Evolutionary conservation across 306 rosid species (phyloP), one percentile per base, ranked within the genome.

Genomic region (Citrullus amarus): DNA sequence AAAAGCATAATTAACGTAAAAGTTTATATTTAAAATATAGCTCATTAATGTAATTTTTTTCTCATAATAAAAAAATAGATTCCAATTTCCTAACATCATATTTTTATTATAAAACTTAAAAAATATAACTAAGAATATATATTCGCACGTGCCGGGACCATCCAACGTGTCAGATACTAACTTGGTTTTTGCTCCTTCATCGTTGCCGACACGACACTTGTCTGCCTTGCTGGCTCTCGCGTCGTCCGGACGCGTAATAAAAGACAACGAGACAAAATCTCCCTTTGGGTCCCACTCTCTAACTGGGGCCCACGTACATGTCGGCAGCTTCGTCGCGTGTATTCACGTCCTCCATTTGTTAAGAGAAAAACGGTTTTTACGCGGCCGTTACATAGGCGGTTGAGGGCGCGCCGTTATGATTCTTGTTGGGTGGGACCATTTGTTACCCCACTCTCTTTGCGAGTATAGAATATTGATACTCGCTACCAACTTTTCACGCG

Each of bases 181-280:
- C 13, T 72, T 71, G n/a, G 7, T 13, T 25, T 69, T n/a, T 5
- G 20, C 8, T 50, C 2, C 2, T 8, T 6, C 28, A 34, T 30
- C 44, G 25, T 72, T 72, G 56, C 60, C 60, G 60, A 72, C 77
- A 72, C 60, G 77, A 50, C 77, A 72, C 60, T 15, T 3, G 60
- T 72, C 44, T 30, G 60, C 77, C 43, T 28, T 1, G 60, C 39
- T 70, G 76, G 76, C 56, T 12, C 34, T 44, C n/a, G 55, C 18
- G n/a, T 43, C 18, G 75, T 10, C 56, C 59, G 59, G 77, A 30
- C 22, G 60, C 77, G 60, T 72, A 50, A 48, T 46, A 43, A 15
- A 48, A 25, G 36, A 28, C 25, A 72, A 25, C 7, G 14, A 8
- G 7, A 48, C 18, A 46, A 68, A 20, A 20, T 46, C 8, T 44